Base-by-base conservation (phyloP, 1,139 yeast genomes). In the Yamadazyma siamensis region DNA sequence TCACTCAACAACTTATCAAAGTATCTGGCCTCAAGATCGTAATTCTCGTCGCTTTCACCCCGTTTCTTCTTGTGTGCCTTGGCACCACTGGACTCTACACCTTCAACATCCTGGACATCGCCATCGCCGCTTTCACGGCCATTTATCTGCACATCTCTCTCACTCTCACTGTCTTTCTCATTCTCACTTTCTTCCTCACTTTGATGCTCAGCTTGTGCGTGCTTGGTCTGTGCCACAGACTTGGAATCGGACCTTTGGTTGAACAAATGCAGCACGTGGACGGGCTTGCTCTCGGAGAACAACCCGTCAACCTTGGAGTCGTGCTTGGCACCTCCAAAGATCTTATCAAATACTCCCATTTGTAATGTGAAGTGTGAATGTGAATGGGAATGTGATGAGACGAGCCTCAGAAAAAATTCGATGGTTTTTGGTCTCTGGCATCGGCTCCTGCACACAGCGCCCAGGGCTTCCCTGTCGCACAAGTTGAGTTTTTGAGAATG, bases 1-100 rank as follows among this genome's bases (percentile, higher is more conserved):
- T 55, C 54, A 26, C 46, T 50, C 31, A 67, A 49, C 14, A 71
- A 50, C 39, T 69, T 68, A 23, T 64, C 54, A 41, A 54, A 71
- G 47, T 74, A 74, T 30, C 58, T 54, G 10, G 66, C 61, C 50
- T 75, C 80, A 39, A 74, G 57, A 35, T 69, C 71, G 25, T 65
- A 71, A 32, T 69, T 58, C 21, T 58, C 68, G 11, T 65, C 73
- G 4, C 43, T 36, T 26, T 41, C 29, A 42, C 46, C 35, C 47
- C 46, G 37, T 51, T 55, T 38, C 4, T 18, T 4, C 14, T 25
- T 16, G 9, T 11, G 9, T 17, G 6, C 10, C 8, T 25, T 14
- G n/a, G n/a, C 27, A n/a, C 21, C 28, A n/a, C n/a, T n/a, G n/a
- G n/a, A n/a, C n/a, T n/a, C n/a, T n/a, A n/a, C n/a, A n/a, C n/a